Base-by-base conservation (phyloP, 169 alveolate species). In the Neospora caninum region DNA sequence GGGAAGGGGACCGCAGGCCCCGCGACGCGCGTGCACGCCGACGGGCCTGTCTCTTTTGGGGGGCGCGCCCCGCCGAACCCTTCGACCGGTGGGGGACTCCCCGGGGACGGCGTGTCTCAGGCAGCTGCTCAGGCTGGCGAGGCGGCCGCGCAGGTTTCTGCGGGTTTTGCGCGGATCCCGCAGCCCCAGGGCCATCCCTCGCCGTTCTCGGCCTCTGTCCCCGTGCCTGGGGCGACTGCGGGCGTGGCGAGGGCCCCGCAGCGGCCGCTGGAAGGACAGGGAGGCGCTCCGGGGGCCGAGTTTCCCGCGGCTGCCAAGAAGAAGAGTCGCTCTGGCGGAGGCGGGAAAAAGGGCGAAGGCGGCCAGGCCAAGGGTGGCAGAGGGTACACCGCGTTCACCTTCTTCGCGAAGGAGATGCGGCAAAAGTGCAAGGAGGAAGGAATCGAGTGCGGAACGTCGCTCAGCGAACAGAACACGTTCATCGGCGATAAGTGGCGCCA, bases 401-500 rank as follows among this genome's bases (percentile, higher is more conserved):
- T 92, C 31, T 92, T 92, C 31, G 94, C 94, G 54, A 38, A 49
- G 41, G 94, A 92, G 92, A 92, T 88, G 38, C 94, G 94, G 29
- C 42, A 80, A 38, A 92, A 82, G 43, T 92, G 94, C 73, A 53
- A 45, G 38, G 88, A 92, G 42, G 41, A 53, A 38, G 94, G 94
- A 29, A 92, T 92, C 67, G 94, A 92, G 36, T 92, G 94, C 49
- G 94, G 94, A 16, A 36, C 94, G 25, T 92, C 94, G 36, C 94
- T 92, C 20, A 92, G 94, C 39, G 94, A 92, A 31, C 94, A 92
- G 38, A 92, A 92, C 41, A 92, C 94, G 13, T 92, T 92, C 49
- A 92, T 92, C 38, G 94, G 94, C 34, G 94, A 92, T 87, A 80
- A 88, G 94, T 92, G 94, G 94, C 84, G 94, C 53, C 94, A 92